Base-by-base conservation (phyloP, 345 rosid genomes). In the Viola odorata region DNA sequence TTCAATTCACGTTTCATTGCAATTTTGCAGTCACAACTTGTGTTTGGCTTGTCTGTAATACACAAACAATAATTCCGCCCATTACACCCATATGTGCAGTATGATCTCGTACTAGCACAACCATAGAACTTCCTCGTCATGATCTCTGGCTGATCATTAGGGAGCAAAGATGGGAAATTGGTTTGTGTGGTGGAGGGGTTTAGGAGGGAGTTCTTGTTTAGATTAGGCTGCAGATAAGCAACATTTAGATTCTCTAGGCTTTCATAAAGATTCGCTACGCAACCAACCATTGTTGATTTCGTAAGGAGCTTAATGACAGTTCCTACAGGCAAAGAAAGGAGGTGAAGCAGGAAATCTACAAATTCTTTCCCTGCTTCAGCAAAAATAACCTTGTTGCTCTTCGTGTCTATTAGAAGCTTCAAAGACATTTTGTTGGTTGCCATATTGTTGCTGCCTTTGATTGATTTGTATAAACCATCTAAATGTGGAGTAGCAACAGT, bases 181-280 rank as follows among this genome's bases (percentile, higher is more conserved):
- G 11, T 16, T 0, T 37, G 4, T 41, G 13, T 11, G 17, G 0
- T n/a, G 47, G 17, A 12, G 6, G 64, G 68, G 3, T 39, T 53
- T 4, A 70, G 23, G 17, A 70, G 3, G 0, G 23, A n/a, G 0
- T 14, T 41, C 65, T 70, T 70, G 39, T 41, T 17, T 7, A 45
- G 56, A 8, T 53, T 48, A 5, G 50, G 38, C 17, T 53, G 61
- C 10, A 70, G 1, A 12, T 45, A 64, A 9, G 60, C 3, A 1
- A 53, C 61, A 9, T n/a, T 41, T 1, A 64, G 45, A 8, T 54
- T n/a, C 41, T 70, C 57, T 3, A 59, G 37, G 57, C 65, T 70
- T 8, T 37, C n/a, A 4, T 71, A 61, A 0, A 71, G 37, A n/a
- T 7, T 3, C 4, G 50, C 41, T 0, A 68, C 4, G 57, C 50